These are phyloP conservation scores for Quercus mongolica DNA, from an alignment of 306 rosid genomes.

Conservation along the genomic window DNA sequence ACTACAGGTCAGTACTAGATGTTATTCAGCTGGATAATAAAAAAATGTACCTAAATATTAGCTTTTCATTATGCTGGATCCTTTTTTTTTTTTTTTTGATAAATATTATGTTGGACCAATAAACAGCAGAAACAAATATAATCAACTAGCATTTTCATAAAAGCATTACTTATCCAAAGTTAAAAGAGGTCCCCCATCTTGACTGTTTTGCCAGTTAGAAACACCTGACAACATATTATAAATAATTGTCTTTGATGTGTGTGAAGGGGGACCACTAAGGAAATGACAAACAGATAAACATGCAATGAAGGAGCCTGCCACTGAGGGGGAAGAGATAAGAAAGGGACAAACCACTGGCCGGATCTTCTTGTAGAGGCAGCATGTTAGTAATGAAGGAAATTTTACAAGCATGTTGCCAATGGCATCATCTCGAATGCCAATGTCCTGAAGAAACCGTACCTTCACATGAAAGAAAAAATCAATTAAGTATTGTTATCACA, in stretches of 20 bases:
- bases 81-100: too few species aligned
- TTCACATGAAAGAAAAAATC: conserved; percentile 28
- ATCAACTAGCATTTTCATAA: neutral
- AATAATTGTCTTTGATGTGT: neutral
- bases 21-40: neutral
- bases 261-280: neutral
- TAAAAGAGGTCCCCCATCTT: neutral
- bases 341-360: conserved; percentile 72
- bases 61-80: neutral
- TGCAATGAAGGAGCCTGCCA: neutral
- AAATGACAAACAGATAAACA: neutral
- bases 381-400: conserved; percentile 81
- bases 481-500: conserved; percentile 14
- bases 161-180: neutral
- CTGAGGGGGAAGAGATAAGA: neutral
- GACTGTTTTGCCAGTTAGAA: neutral
- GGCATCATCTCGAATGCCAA: conserved; percentile 75
- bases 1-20: neutral
- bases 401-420: conserved; percentile 93
- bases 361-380: conserved; percentile 35
- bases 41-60: neutral
- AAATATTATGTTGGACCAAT: neutral
- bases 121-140: neutral
- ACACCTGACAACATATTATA: neutral
- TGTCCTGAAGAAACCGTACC: conserved; percentile 77